Conservation (phyloP, 1,284 basidiomycete genomes). For the Chalciporus sp. region DNA sequence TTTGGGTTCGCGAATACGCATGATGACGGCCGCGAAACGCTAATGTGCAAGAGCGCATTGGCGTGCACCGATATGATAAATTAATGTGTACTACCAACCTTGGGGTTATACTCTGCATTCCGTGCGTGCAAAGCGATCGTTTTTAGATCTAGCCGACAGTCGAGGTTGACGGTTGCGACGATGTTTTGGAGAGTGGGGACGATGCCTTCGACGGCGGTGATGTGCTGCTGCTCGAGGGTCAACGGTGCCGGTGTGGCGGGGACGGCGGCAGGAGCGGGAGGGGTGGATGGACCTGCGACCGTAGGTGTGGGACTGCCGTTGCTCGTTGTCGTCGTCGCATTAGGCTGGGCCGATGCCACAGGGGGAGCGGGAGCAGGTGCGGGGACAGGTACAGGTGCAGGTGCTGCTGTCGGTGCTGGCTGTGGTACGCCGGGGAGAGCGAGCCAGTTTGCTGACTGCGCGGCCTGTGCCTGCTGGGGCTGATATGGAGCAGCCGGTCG, state of each 20-base stretch:
- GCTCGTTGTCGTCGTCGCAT: constrained; percentile 29
- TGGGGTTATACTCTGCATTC: constrained; percentile 99
- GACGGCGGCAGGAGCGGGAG: constrained; percentile 43
- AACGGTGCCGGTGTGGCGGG: constrained; percentile 69
- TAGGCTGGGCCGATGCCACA: constrained; percentile 32
- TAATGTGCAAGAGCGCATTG: constrained; percentile 66
- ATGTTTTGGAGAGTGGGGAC: constrained; percentile 98
- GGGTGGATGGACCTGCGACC: constrained; percentile 53
- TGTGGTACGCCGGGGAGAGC: constrained; percentile 42
- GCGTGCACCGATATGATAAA: constrained; percentile 51
- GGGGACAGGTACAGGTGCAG: constrained; percentile 30
- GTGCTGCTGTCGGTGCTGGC: constrained; percentile 30
- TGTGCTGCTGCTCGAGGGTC: constrained; percentile 86
- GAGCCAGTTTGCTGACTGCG: constrained; percentile 42
- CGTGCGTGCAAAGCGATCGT: constrained; percentile 98
- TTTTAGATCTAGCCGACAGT: constrained; percentile 96
- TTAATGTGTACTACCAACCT: constrained; percentile 74
- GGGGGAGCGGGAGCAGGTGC: constrained; percentile 26
- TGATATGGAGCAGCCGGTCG: constrained; percentile 54
- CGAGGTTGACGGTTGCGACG: constrained; percentile 98
- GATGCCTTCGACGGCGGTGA: constrained; percentile 92
- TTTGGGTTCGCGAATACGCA: constrained; percentile 99
- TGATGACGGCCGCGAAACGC: constrained; percentile 99
- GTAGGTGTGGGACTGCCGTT: constrained; percentile 33
- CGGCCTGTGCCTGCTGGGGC: constrained; percentile 44